A percentile compares a stretch with the other conserved stretches of the same genome.
These are phyloP conservation scores for Globisporangium lucens DNA, from an alignment of 352 stramenopile species.

Conservation along the genomic window DNA sequence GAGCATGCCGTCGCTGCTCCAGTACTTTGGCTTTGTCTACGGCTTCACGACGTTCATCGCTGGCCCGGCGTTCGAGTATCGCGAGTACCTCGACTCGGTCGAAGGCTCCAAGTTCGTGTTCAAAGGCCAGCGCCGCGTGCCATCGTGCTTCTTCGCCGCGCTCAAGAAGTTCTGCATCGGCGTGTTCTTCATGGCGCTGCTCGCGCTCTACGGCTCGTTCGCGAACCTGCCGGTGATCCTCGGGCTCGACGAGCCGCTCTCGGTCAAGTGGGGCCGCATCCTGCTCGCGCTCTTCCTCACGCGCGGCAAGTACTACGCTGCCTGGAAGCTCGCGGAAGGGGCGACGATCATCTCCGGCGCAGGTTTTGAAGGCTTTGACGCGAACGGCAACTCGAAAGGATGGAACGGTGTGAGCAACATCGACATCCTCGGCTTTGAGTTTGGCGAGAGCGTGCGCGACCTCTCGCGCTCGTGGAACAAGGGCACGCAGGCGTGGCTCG, in stretches of 20 bases:
- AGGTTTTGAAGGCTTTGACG: slow-evolving; percentile 94
- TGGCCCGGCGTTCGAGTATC: slow-evolving; percentile 94
- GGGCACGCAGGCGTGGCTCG: slow-evolving; percentile 94
- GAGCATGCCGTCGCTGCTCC: slow-evolving; percentile 86
- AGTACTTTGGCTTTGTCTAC: slow-evolving; percentile 97
- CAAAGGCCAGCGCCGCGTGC: slow-evolving; percentile 27
- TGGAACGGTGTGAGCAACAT: slow-evolving; percentile 96
- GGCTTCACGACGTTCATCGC: slow-evolving; percentile 95
- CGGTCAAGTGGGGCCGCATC: slow-evolving; percentile 69
- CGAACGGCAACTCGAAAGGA: slow-evolving; percentile 75
- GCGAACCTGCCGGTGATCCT: slow-evolving; percentile 36
- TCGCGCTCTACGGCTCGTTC: slow-evolving; percentile 43
- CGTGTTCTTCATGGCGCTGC: slow-evolving; percentile 47
- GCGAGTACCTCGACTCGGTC: slow-evolving; percentile 87
- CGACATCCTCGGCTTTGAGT: slow-evolving; percentile 95
- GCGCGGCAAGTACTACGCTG: slow-evolving; percentile 95
- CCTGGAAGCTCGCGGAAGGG: slow-evolving; percentile 90
- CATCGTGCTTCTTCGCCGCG: slow-evolving; percentile 32
- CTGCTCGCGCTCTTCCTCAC: slow-evolving; percentile 89
- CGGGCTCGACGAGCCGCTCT: slow-evolving; percentile 56
- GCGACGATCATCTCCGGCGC: slow-evolving; percentile 72
- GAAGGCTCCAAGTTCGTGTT: slow-evolving; percentile 45
- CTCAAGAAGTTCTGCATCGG: slow-evolving; percentile 55
- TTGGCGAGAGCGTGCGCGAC: slow-evolving; percentile 86
- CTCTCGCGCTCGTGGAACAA: slow-evolving; percentile 95